These are phyloP conservation scores for Pseudonitzschia multistriata DNA, from an alignment of 108 stramenopile species.

Conservation along the genomic window DNA sequence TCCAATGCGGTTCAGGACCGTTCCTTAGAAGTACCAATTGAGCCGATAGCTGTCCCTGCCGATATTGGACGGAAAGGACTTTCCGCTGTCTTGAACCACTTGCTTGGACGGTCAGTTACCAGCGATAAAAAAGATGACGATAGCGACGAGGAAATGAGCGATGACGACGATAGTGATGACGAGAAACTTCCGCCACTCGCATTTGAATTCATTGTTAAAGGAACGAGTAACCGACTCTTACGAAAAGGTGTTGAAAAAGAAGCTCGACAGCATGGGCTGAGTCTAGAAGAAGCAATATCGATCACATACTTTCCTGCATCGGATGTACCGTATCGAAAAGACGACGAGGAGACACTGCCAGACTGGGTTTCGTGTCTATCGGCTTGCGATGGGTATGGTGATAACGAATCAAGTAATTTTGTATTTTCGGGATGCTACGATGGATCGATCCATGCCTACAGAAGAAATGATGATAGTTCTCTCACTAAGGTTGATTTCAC, in stretches of 20 bases:
- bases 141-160: conserved; percentile 32
- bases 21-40: conserved; percentile 61
- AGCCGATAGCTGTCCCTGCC: conserved; percentile 79
- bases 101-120: conserved; percentile 39
- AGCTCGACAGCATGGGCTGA: conserved; percentile 65
- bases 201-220: conserved; percentile 76
- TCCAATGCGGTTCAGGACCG: conserved; percentile 35
- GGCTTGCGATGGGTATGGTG: neutral
- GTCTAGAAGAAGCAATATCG: conserved; percentile 62
- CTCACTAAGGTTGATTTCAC: conserved; percentile 18
- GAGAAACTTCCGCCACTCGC: conserved; percentile 37
- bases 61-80: conserved; percentile 72
- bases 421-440: conserved; percentile 55
- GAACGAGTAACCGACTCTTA: conserved; percentile 54
- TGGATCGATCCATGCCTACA: conserved; percentile 58
- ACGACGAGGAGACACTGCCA: conserved; percentile 62
- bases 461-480: neutral
- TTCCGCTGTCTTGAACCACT: conserved; percentile 66
- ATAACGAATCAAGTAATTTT: conserved; percentile 4
- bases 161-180: conserved; percentile 39
- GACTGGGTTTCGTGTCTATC: conserved; percentile 78
- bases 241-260: conserved; percentile 68
- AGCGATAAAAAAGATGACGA: conserved; percentile 24
- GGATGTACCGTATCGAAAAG: conserved; percentile 43
- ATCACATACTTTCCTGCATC: conserved; percentile 77